Evolutionary conservation across 2,329 filamentous ascomycete genomes (phyloP).

Genomic region (Paecilomyces variotii): DNA sequence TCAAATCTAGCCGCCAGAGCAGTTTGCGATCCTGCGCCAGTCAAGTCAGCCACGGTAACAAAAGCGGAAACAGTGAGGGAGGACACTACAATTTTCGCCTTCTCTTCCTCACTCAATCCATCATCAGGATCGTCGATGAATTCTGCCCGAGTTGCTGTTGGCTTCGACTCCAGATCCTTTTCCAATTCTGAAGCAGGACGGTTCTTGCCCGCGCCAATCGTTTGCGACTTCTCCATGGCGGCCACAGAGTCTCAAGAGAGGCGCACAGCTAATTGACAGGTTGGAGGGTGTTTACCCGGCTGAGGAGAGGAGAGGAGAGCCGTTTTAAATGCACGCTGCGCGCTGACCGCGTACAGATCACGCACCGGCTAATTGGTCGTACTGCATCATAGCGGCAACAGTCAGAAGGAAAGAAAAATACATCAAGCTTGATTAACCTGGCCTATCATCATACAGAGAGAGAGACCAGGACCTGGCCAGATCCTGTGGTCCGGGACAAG

Average conservation of each 20-base stretch:
- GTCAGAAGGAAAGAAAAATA: not conserved
- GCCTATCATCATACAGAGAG: not conserved
- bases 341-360: not conserved
- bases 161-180: conserved; percentile 2
- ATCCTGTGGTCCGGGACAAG: not conserved
- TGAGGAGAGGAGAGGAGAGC: not conserved
- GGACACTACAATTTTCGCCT: conserved; percentile 49
- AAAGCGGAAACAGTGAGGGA: not conserved
- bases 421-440: not conserved
- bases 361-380: not conserved
- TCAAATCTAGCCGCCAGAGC: conserved; percentile 37
- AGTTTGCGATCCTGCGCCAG: conserved; percentile 34
- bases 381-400: not conserved
- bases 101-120: conserved; percentile 56
- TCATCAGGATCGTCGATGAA: conserved; percentile 50
- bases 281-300: not conserved
- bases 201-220: not conserved
- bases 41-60: not conserved
- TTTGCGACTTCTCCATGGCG: not conserved
- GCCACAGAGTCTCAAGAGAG: not conserved
- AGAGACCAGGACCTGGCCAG: not conserved
- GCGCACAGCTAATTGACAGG: not conserved
- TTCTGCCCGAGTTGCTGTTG: not conserved
- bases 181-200: not conserved
- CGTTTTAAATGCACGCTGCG: not conserved